Base-by-base conservation (phyloP, 176 grass and related monocot genomes). In the Puya raimondii region DNA sequence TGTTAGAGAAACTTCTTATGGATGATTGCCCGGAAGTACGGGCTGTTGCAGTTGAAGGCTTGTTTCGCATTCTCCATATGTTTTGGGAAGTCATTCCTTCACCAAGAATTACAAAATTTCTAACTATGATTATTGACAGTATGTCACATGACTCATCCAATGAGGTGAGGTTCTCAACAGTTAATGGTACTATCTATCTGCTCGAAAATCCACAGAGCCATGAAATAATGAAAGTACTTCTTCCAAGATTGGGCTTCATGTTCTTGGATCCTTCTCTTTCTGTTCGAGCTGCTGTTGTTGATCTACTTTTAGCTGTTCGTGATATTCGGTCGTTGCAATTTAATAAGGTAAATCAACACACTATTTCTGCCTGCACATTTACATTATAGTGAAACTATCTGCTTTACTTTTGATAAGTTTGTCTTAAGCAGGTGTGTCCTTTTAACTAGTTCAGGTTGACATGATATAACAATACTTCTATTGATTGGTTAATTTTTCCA, bases 21-120 rank as follows among this genome's bases (percentile, higher is more conserved):
- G 93, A 97, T 76, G 88, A 89, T 4, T 86, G 66, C 26, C 86
- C 86, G 64, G 93, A 92, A 80, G 81, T 97, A 81, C 74, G 93
- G 42, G 50, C 84, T 63, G 79, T 92, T 66, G 80, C 89, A 67
- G 83, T 97, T 81, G 93, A 97, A 81, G 93, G 89, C 61, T 85
- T 91, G 48, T 97, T 83, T 65, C 87, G 85, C 47, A 88, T 97
- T 74, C 81, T 97, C 80, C 83, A 82, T 78, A 83, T 87, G 75
- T 97, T 85, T 76, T 97, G 93, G 93, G 93, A 92, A 87, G 76
- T 97, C 77, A 85, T 97, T 76, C 84, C 89, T 63, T 78, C 89
- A 11, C 64, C 56, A 63, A 88, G 56, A 10, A 92, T 97, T 80
- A 85, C 89, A 53, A 97, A 85, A 65, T 74, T 88, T 74, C 65